Percentiles rank a stretch among this genome's conserved stretches.
Conservation (phyloP, 306 rosid genomes). For the Trifolium fragiferum region DNA sequence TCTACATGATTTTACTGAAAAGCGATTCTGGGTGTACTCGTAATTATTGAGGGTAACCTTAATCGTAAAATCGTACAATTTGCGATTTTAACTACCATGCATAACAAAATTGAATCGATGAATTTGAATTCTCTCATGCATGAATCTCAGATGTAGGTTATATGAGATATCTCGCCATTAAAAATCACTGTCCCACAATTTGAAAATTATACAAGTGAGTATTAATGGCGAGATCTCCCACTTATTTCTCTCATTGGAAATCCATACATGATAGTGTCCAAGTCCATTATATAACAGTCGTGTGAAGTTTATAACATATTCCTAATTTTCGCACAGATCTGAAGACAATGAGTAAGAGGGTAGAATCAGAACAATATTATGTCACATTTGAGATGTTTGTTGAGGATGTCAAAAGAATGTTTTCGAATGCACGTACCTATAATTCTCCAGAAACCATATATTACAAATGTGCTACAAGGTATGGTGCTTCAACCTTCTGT, state of each 20-base stretch:
- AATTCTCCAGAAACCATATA: constrained; percentile 96
- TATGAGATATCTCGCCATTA: neutral
- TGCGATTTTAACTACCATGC: neutral
- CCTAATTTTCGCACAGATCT: constrained; percentile 59
- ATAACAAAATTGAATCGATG: neutral
- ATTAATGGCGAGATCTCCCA: neutral
- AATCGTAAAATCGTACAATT: too few relatives aligned
- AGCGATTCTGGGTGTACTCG: neutral
- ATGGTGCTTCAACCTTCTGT: constrained; percentile 15
- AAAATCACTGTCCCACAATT: neutral
- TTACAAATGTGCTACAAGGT: constrained; percentile 86
- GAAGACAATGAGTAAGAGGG: constrained; percentile 93
- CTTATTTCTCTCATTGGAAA: neutral
- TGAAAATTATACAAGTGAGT: neutral
- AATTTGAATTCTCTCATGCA: neutral
- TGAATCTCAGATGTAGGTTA: neutral
- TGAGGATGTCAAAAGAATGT: constrained; percentile 93
- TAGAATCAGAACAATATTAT: constrained; percentile 92
- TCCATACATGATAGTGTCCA: neutral
- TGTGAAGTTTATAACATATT: constrained; percentile 26
- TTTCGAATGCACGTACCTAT: constrained; percentile 83
- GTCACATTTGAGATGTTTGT: constrained; percentile 95
- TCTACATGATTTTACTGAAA: neutral
- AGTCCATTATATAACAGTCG: neutral
- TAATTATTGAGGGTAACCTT: neutral